Evolutionary conservation across 2,329 filamentous ascomycete species (phyloP), one percentile per base, ranked within the genome.

Genomic region (Trichophyton verrucosum): DNA sequence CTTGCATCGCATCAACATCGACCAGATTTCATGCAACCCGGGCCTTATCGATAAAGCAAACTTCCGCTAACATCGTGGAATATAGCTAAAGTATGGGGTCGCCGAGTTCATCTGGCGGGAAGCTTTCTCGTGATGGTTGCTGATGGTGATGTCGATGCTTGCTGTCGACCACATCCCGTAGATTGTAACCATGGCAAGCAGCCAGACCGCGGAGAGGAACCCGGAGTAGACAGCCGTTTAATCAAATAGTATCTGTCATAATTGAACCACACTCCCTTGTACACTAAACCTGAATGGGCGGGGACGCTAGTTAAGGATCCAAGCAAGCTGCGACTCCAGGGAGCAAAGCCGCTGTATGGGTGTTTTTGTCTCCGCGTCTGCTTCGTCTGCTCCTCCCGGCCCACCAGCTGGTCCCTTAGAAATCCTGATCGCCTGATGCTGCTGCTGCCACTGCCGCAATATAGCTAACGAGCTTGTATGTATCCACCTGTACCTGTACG

Each of bases 31-130:
- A 47, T 47, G 44, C 44, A 47, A 20, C 17, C 44, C 44, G 11
- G 44, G 44, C n/a, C 44, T 55, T 55, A 55, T 55, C 49, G 49
- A 55, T 55, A 55, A 55, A 27, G 49, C 15, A 55, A 55, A 36
- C 49, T 55, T 55, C 49, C 13, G 27, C 49, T 55, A 55, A 36
- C 13, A 47, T 47, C 44, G 44, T 24, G 44, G n/a, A 44, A 44
- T n/a, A 47, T 38, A 38, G 33, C 33, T 38, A 47, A 47, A 47
- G 44, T 47, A 47, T 47, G 44, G 44, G 22, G 27, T 53, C 49
- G 49, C 49, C 9, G 44, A 24, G 20, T 17, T 22, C 20, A 9
- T 20, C 17, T 17, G 44, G 44, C n/a, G 20, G 44, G 17, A 47
- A 47, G 20, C n/a, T 44, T 44, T 17, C 27, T 44, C n/a, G 33